Evolutionary conservation across 2,329 filamentous ascomycete species (phyloP).

Genomic region (Penicillium hesseltinei): DNA sequence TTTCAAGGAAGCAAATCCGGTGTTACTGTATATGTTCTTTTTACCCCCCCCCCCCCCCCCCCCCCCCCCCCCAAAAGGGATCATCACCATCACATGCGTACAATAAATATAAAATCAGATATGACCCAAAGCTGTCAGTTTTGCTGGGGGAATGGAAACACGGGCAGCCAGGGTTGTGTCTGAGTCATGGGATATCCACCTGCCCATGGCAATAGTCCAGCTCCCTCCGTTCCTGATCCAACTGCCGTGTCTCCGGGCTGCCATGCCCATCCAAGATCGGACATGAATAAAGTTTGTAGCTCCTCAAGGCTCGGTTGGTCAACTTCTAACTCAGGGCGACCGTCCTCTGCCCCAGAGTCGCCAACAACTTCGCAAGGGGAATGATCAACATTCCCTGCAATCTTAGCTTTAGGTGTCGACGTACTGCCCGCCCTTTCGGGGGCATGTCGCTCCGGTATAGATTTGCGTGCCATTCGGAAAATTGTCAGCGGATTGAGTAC

Average conservation of each 20-base stretch:
- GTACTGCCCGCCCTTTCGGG: constrained; percentile 18
- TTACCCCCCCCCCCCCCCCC: too few relatives aligned
- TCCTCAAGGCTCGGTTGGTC: constrained; percentile 19
- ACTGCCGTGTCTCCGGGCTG: constrained; percentile 25
- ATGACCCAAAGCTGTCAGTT: background rate
- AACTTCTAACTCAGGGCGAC: background rate
- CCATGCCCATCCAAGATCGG: constrained; percentile 26
- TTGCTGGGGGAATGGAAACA: constrained; percentile 23
- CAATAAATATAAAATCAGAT: too few relatives aligned
- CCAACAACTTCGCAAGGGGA: background rate
- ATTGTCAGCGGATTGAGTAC: constrained; percentile 29
- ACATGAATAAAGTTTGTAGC: constrained; percentile 24
- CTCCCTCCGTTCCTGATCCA: constrained; percentile 22
- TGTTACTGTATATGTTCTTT: too few relatives aligned
- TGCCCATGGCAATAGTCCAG: constrained; percentile 22
- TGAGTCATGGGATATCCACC: constrained; percentile 19
- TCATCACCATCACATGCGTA: too few relatives aligned
- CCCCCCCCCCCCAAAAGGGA: too few relatives aligned
- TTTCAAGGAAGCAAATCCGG: background rate
- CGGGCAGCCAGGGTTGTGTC: constrained; percentile 20
- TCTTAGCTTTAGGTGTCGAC: constrained; percentile 5
- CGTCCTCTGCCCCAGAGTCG: background rate
- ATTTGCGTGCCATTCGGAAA: constrained; percentile 27
- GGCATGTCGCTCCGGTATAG: constrained; percentile 26
- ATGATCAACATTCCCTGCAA: background rate